These are phyloP conservation scores for Stemphylium beticola DNA, from an alignment of 2,329 filamentous ascomycete species.

Conservation along the genomic window DNA sequence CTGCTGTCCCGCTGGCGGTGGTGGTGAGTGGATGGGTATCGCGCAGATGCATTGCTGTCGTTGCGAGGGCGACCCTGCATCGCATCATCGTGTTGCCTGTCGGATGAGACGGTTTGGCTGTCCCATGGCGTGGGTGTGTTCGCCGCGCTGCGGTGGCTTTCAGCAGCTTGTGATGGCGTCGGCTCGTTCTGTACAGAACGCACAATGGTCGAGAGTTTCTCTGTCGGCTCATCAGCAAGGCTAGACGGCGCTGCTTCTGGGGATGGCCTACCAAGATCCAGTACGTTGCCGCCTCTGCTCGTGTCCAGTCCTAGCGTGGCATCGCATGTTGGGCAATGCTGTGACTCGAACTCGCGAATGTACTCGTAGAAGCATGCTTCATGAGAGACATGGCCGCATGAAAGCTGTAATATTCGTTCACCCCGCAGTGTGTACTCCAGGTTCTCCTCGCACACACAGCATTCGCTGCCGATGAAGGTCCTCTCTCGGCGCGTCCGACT, in stretches of 20 bases:
- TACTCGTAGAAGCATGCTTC: slow-evolving; percentile 99
- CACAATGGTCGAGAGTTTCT: slow-evolving; percentile 94
- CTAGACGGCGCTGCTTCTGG: slow-evolving; percentile 9
- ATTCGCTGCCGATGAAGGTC: slow-evolving; percentile 94
- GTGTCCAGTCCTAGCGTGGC: slow-evolving; percentile 90
- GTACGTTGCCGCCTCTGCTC: slow-evolving; percentile 85
- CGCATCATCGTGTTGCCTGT: slow-evolving; percentile 54
- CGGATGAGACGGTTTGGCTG: slow-evolving; percentile 50
- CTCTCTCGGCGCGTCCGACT: slow-evolving; percentile 83
- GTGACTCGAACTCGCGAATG: slow-evolving; percentile 90
- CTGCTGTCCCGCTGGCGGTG: slow-evolving; percentile 46
- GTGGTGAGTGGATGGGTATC: slow-evolving; percentile 35
- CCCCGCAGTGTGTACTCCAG: slow-evolving; percentile 93
- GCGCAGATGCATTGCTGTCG: slow-evolving; percentile 43
- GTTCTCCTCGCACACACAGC: slow-evolving; percentile 95
- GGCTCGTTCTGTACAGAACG: slow-evolving; percentile 77
- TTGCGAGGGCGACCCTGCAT: slow-evolving; percentile 47
- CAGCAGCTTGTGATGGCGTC: slow-evolving; percentile 21
- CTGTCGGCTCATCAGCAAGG: slow-evolving; percentile 56
- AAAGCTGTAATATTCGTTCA: slow-evolving; percentile 93
- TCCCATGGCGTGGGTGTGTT: slow-evolving; percentile 75
- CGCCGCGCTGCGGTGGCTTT: slow-evolving; percentile 51
- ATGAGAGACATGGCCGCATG: slow-evolving; percentile 95
- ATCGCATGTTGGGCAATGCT: slow-evolving; percentile 93
- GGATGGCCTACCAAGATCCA: slow-evolving; percentile 73